Base-by-base conservation (phyloP, 345 rosid genomes). In the Syzygium oleosum region DNA sequence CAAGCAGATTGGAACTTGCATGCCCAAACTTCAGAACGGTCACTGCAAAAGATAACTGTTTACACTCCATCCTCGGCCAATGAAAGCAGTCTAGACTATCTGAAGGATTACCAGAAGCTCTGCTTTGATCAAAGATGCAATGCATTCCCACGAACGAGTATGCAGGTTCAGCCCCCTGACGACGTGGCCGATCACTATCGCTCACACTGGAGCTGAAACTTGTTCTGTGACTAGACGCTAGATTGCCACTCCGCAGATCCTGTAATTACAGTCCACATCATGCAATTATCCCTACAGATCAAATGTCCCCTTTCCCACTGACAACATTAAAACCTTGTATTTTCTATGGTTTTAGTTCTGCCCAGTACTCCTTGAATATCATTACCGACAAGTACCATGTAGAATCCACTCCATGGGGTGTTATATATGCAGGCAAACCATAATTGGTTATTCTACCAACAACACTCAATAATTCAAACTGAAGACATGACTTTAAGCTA, bases 61-160 rank as follows among this genome's bases (percentile, higher is more conserved):
- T 84, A 89, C 85, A 83, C 46, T 79, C 85, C 85, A 63, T 55
- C n/a, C 79, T 31, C 2, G 2, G 84, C n/a, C 68, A 52, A 31
- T n/a, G 29, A 49, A 22, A 65, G 86, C 46, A 59, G 38, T 51
- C 7, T 49, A 73, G 43, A 79, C 52, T 65, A 84, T 68, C 51
- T 31, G 19, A 85, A 34, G 34, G 68, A 54, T 65, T 93, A 98
- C 99, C 99, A 80, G 98, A 92, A 65, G 98, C 93, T 95, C 95
- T 96, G 98, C 99, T 95, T 52, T 96, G 98, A 89, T 96, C 99
- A 84, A 98, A 98, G 90, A 98, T 94, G 90, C 97, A 96, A 89
- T 96, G 98, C 99, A 98, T 98, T 90, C 99, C 99, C 1, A 98
- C 95, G 85, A 98, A 98, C 86, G 99, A 97, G 91, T 95, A 97